Evolutionary conservation across 805 yeast species (phyloP).

Genomic region (Wickerhamiella siamensis): DNA sequence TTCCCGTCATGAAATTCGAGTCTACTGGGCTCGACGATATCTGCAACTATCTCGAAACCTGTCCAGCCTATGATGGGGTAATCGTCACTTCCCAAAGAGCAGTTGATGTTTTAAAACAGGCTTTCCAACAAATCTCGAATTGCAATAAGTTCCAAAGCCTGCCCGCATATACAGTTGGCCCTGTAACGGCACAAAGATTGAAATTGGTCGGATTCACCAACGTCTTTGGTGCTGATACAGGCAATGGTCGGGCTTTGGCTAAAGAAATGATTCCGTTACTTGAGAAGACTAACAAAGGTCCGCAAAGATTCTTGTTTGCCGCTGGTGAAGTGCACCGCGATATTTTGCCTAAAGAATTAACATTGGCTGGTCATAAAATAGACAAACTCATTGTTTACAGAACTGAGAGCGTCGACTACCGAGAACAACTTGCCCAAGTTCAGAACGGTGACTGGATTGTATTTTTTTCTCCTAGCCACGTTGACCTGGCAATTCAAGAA

Average conservation of each 20-base stretch:
- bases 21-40: constrained; percentile 37
- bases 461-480: constrained; percentile 86
- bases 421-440: constrained; percentile 11
- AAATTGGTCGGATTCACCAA: constrained; percentile 46
- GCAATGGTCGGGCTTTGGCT: constrained; percentile 63
- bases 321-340: constrained; percentile 82
- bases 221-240: constrained; percentile 62
- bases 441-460: constrained; percentile 47
- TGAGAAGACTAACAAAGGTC: constrained; percentile 11
- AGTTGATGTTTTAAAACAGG: constrained; percentile 52
- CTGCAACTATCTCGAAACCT: constrained; percentile 31
- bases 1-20: constrained; percentile 62
- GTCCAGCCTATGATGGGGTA: constrained; percentile 34
- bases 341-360: constrained; percentile 53
- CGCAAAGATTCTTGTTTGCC: constrained; percentile 37
- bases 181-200: constrained; percentile 60
- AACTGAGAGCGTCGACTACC: constrained; percentile 27
- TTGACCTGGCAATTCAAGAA: constrained; percentile 26
- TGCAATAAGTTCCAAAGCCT: constrained; percentile 8
- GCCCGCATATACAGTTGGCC: constrained; percentile 78
- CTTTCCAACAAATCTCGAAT: constrained; percentile 25
- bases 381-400: constrained; percentile 54
- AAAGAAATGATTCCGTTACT: constrained; percentile 35
- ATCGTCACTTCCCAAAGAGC: constrained; percentile 87
- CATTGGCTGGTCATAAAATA: constrained; percentile 30